Conservation (phyloP, 192 early-diverging fungal species). For the Gaertneriomyces semiglobifer region DNA sequence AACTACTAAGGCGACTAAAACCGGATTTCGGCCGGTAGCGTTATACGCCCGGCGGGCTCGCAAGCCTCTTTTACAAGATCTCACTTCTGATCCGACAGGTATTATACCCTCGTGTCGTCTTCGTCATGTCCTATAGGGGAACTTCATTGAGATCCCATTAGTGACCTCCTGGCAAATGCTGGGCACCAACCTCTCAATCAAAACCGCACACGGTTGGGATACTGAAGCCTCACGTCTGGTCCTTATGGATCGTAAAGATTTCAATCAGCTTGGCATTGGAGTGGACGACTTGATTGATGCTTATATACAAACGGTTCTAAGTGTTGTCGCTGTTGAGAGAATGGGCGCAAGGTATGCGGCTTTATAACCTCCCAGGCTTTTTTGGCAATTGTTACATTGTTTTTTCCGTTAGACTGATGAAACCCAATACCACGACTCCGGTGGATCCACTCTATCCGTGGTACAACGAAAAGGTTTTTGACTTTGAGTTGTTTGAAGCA, state of each 20-base stretch:
- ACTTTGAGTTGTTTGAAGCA: constrained; percentile 51
- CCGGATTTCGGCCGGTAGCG: constrained; percentile 78
- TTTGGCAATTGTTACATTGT: constrained; percentile 12
- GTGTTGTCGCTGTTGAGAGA: constrained; percentile 81
- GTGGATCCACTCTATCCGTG: constrained; percentile 30
- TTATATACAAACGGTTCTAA: constrained; percentile 81
- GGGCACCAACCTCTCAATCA: constrained; percentile 81
- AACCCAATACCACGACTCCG: constrained; percentile 14
- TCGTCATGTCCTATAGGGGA: constrained; percentile 15
- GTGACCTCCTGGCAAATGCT: constrained; percentile 87
- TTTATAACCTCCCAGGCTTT: background rate
- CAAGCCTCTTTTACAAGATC: constrained; percentile 59
- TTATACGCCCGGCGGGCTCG: constrained; percentile 77
- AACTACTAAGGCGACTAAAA: constrained; percentile 50
- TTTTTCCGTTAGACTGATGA: constrained; percentile 20
- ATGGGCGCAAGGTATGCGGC: constrained; percentile 51
- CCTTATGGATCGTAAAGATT: constrained; percentile 90
- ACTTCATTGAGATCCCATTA: constrained; percentile 16
- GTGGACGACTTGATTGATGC: constrained; percentile 85
- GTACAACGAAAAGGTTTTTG: constrained; percentile 41
- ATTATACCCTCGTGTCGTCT: constrained; percentile 19
- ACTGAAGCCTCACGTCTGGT: constrained; percentile 78
- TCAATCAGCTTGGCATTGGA: constrained; percentile 80
- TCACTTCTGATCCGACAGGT: constrained; percentile 56
- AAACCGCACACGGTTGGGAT: constrained; percentile 71